Conservation (phyloP, 1,284 basidiomycete species). For the Grifola frondosa region DNA sequence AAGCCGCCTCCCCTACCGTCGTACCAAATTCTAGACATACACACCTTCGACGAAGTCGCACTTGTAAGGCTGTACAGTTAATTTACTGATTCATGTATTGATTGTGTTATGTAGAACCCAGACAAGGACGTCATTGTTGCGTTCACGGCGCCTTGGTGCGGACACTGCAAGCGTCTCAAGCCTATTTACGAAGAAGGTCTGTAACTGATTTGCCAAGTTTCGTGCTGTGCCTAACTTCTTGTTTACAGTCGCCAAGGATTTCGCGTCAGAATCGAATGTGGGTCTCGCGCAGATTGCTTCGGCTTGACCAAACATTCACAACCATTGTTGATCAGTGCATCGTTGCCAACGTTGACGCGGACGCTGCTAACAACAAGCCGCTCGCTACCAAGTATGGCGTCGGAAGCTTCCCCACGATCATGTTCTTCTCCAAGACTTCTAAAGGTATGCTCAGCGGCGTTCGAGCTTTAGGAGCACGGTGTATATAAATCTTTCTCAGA, state of each 20-base stretch:
- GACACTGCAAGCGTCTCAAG: constrained; percentile 87
- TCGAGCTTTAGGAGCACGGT: too few species aligned
- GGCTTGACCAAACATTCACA: too few species aligned
- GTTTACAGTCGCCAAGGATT: constrained; percentile 67
- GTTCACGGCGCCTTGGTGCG: constrained; percentile 90
- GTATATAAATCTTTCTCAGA: constrained; percentile 32
- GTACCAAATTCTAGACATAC: constrained; percentile 65
- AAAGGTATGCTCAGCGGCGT: constrained; percentile 17
- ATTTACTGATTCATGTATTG: constrained; percentile 2
- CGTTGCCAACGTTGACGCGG: constrained; percentile 89
- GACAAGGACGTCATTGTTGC: constrained; percentile 87
- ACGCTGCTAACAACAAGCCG: constrained; percentile 77
- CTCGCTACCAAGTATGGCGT: constrained; percentile 78
- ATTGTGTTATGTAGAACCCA: constrained; percentile 49
- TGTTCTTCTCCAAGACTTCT: constrained; percentile 84
- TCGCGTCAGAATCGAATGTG: constrained; percentile 76
- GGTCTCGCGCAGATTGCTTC: constrained; percentile 20
- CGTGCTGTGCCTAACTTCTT: constrained; percentile 4
- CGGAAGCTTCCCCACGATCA: constrained; percentile 85
- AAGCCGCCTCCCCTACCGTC: constrained; percentile 82
- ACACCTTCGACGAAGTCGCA: constrained; percentile 77
- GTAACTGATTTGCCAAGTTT: constrained; percentile 6
- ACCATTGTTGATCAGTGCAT: constrained; percentile 54
- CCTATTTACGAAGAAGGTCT: constrained; percentile 77
- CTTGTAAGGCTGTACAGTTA: constrained; percentile 42